These are phyloP conservation scores for Borovskyia barvae DNA, from an alignment of 208 protist genomes.

Conservation along the genomic window DNA sequence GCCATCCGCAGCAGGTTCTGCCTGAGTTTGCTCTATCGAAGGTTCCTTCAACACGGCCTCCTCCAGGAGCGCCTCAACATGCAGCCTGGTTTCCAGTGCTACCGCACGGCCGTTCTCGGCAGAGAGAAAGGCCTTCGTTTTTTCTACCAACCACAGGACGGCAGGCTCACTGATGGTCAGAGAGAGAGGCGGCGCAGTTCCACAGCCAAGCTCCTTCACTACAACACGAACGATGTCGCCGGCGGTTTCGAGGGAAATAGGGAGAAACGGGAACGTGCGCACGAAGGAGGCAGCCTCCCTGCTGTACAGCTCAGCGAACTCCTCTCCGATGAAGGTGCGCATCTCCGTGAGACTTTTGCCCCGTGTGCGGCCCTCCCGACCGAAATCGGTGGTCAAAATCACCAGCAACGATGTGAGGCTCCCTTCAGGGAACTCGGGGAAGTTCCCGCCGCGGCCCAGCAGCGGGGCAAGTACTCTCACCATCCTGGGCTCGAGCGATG, in stretches of 20 bases:
- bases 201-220: constrained; percentile 37
- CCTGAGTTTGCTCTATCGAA: no score
- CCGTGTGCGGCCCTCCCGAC: constrained; percentile 58
- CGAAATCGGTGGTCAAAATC: constrained; percentile 80
- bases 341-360: constrained; percentile 65
- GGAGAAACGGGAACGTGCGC: constrained; percentile 63
- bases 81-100: constrained; percentile 19
- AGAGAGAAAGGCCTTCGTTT: constrained; percentile 20
- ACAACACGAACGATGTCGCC: constrained; percentile 44
- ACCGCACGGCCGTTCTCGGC: constrained; percentile 43
- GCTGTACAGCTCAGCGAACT: constrained; percentile 59
- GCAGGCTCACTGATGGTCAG: constrained; percentile 27
- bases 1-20: no score
- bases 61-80: constrained; percentile 26
- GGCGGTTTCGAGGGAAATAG: constrained; percentile 48
- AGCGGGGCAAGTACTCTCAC: constrained; percentile 56
- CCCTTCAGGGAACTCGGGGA: constrained; percentile 39
- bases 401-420: constrained; percentile 39
- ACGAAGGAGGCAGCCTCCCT: constrained; percentile 45
- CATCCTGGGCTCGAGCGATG: constrained; percentile 39
- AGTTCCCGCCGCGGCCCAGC: constrained; percentile 40
- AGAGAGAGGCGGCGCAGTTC: background rate
- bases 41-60: no score
- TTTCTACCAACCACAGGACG: constrained; percentile 31
- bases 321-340: constrained; percentile 48